These are phyloP conservation scores for Tubosaeta brunneosetosa DNA, from an alignment of 768 basidiomycete species.

Conservation along the genomic window DNA sequence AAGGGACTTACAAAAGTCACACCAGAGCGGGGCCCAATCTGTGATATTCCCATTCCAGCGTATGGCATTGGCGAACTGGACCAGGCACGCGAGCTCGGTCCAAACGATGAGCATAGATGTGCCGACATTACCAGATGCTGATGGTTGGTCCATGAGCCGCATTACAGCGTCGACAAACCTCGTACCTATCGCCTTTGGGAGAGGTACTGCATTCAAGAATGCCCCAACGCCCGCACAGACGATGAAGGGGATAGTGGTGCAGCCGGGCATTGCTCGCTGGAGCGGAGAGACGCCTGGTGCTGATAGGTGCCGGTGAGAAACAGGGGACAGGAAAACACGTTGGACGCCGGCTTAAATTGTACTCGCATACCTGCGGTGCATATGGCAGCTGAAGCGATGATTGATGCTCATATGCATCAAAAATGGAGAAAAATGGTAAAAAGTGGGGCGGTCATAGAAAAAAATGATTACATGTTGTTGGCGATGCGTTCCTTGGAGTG, in stretches of 20 bases:
- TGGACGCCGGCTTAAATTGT: neutral
- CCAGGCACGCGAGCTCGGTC: constrained; percentile 23
- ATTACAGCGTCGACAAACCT: neutral
- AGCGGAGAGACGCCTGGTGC: neutral
- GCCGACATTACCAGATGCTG: constrained; percentile 29
- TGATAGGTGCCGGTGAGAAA: no score
- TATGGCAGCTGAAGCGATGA: constrained; percentile 4
- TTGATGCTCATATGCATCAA: no score
- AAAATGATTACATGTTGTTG: no score
- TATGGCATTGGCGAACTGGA: constrained; percentile 33
- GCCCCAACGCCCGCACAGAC: constrained; percentile 36
- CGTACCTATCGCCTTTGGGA: constrained; percentile 54
- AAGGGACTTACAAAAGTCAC: constrained; percentile 47
- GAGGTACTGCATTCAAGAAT: constrained; percentile 39
- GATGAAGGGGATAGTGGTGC: constrained; percentile 19
- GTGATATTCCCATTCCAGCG: constrained; percentile 33
- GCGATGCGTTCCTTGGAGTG: no score
- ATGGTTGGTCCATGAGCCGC: neutral
- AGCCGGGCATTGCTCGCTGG: constrained; percentile 5
- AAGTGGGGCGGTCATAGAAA: no score
- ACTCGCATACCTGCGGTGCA: constrained; percentile 1
- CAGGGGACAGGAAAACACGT: no score
- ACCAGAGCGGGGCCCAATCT: constrained; percentile 42
- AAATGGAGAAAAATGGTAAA: no score
- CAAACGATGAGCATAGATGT: constrained; percentile 33